Conservation (phyloP, 768 basidiomycete genomes). For the Trametes cinnabarina region DNA sequence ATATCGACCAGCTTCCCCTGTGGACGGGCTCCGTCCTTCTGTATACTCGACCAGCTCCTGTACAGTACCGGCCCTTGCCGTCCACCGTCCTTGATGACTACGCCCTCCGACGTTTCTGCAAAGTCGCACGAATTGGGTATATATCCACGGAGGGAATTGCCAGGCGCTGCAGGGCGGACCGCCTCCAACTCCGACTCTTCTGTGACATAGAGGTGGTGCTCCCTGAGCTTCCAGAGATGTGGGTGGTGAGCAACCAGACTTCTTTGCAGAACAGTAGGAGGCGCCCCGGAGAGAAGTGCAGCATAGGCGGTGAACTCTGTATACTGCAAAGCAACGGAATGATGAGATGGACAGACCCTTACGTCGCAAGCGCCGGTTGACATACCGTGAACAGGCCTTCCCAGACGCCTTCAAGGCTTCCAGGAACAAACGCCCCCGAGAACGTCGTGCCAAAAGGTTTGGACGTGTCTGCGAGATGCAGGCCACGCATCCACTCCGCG, state of each 20-base stretch:
- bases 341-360: not conserved
- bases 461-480: slow-evolving; percentile 26
- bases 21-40: not conserved
- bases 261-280: slow-evolving; percentile 64
- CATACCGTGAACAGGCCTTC: slow-evolving; percentile 76
- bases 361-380: slow-evolving; percentile 2
- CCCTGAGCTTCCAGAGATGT: slow-evolving; percentile 86
- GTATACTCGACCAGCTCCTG: slow-evolving; percentile 18
- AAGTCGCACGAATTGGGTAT: slow-evolving; percentile 55
- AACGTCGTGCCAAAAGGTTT: slow-evolving; percentile 34
- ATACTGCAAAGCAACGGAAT: slow-evolving; percentile 47
- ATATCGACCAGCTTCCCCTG: slow-evolving; percentile 47
- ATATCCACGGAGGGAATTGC: slow-evolving; percentile 62
- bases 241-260: slow-evolving; percentile 79
- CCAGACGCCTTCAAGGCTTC: slow-evolving; percentile 76
- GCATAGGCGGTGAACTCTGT: slow-evolving; percentile 85
- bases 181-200: slow-evolving; percentile 29
- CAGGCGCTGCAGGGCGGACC: slow-evolving; percentile 44
- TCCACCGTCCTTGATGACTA: slow-evolving; percentile 48
- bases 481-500: slow-evolving; percentile 55
- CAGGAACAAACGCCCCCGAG: slow-evolving; percentile 53
- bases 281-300: slow-evolving; percentile 64
- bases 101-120: slow-evolving; percentile 45
- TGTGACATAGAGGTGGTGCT: slow-evolving; percentile 55
- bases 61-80: slow-evolving; percentile 31